These are phyloP conservation scores for Ophiostoma ips DNA, from an alignment of 2,329 filamentous ascomycete species.

Conservation along the genomic window DNA sequence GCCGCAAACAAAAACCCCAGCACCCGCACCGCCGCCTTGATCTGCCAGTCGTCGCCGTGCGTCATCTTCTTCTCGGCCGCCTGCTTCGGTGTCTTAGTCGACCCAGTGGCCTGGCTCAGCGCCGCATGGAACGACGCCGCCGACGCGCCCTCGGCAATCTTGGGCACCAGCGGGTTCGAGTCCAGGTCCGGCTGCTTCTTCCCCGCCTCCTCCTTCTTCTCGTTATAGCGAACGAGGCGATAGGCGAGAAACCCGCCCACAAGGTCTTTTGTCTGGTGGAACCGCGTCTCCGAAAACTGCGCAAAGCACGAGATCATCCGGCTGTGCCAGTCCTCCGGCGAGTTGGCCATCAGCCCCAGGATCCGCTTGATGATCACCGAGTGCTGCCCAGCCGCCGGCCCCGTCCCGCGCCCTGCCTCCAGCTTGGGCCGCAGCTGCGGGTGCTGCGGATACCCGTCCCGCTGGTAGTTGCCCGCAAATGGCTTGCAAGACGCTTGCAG, in stretches of 20 bases:
- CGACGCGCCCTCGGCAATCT: constrained; percentile 50
- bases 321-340: constrained; percentile 61
- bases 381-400: constrained; percentile 49
- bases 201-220: constrained; percentile 45
- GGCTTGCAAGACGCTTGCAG: constrained; percentile 35
- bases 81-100: constrained; percentile 34
- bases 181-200: constrained; percentile 41
- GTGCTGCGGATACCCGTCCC: constrained; percentile 13
- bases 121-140: constrained; percentile 65
- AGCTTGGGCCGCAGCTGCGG: neutral
- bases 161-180: constrained; percentile 57
- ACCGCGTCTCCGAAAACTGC: constrained; percentile 50
- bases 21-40: constrained; percentile 65
- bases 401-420: constrained; percentile 20
- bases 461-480: constrained; percentile 26
- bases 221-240: constrained; percentile 56
- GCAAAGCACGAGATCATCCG: constrained; percentile 69
- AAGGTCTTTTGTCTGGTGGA: constrained; percentile 63
- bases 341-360: constrained; percentile 64
- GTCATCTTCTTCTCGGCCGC: constrained; percentile 41
- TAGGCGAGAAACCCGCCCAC: constrained; percentile 69
- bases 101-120: constrained; percentile 39
- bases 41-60: constrained; percentile 81
- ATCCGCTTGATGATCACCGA: constrained; percentile 77
- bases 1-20: constrained; percentile 72